Evolutionary conservation across 192 early-diverging fungal species (phyloP), one percentile per base, ranked within the genome.

Genomic region (Coemansia sp.): DNA sequence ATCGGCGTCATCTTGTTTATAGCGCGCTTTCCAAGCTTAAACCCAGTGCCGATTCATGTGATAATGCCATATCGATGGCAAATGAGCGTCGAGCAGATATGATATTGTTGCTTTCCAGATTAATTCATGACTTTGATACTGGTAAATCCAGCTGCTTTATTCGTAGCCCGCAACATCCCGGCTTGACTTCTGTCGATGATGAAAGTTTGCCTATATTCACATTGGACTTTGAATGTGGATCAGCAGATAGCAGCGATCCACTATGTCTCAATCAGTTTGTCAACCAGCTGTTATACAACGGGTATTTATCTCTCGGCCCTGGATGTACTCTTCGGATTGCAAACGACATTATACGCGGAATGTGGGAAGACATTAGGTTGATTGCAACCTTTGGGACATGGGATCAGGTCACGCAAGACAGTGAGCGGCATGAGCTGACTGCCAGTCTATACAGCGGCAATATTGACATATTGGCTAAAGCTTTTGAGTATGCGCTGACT

Each of bases 311-410:
- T 16, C n/a, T 57, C 19, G n/a, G 31, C 38, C 23, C 55, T 17
- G 35, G 37, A n/a, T 22, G 21, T 12, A 2, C 35, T 3, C 29
- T 57, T 1, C 16, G 2, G 0, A 57, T 57, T 26, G 31, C 61
- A 4, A 62, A 52, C 9, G 21, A 22, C 31, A 6, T 25, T 3
- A 17, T 35, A 19, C 45, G 61, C 17, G n/a, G 17, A 17, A 52
- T 50, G 48, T 62, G 61, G 61, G 61, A 62, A 31, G 27, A 52
- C 21, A 17, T 53, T 19, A 25, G 50, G 25, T 23, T 31, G 48
- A 23, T 52, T 22, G 61, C 45, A 16, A 62, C 49, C 2, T 62
- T 62, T 41, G 49, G 26, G 38, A 38, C 48, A 22, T 9, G 17
- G n/a, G 4, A 52, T 22, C 48, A 2, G 27, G 21, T 52, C 1